phyloP scores from a whole-genome alignment of 306 rosid species.

The Leucaena leucocephala region DNA sequence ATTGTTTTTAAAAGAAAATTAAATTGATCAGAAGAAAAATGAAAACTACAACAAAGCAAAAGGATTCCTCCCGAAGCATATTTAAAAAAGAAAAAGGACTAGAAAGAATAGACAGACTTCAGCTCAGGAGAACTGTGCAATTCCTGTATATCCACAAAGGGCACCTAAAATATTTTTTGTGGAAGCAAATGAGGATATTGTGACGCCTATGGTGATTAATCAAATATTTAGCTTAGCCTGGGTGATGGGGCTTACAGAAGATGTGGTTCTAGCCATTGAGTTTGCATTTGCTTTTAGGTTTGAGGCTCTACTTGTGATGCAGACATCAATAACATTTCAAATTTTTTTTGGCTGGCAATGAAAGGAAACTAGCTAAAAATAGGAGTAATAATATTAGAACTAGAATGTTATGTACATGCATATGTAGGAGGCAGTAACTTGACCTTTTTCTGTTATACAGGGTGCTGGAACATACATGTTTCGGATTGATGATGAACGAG shows the following conservation, averaged over 20 bases:
- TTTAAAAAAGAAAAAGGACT: not conserved
- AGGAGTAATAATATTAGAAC: not conserved
- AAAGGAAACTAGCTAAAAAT: not conserved
- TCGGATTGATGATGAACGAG: slow-evolving; percentile 92
- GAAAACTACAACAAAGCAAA: not conserved
- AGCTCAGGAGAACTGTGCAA: not conserved
- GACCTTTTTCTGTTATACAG: slow-evolving; percentile 52
- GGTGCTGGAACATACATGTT: slow-evolving; percentile 99
- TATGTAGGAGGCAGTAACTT: slow-evolving; percentile 33
- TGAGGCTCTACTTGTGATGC: not conserved
- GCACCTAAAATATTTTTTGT: not conserved
- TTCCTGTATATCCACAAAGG: not conserved
- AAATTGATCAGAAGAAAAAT: not conserved
- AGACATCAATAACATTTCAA: not conserved
- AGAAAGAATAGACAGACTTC: not conserved
- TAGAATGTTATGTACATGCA: slow-evolving; percentile 8
- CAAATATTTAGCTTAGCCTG: not conserved
- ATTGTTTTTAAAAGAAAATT: not conserved
- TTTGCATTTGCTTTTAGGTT: not conserved
- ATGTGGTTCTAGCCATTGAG: not conserved
- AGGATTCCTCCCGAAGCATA: not conserved
- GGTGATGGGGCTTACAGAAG: not conserved
- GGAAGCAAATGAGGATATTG: slow-evolving; percentile 14
- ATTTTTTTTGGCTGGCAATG: not conserved
- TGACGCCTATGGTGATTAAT: slow-evolving; percentile 15